Conservation (phyloP, 2,329 filamentous ascomycete species). For the Ophiocordyceps unilateralis region DNA sequence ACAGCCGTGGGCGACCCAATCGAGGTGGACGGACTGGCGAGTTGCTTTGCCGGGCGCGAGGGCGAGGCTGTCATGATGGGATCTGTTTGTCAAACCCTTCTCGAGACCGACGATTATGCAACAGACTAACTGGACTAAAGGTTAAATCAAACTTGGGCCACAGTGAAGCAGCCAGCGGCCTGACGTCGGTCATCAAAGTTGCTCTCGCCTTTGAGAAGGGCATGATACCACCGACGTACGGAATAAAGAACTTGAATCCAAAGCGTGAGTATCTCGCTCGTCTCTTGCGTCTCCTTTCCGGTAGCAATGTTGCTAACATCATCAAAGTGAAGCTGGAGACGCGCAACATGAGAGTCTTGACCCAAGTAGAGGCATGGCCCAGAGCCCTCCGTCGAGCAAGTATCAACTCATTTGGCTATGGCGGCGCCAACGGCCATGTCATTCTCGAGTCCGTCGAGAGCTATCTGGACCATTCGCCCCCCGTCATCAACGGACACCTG, state of each 20-base stretch:
- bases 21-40: conserved; percentile 25
- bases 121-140: background rate
- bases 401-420: conserved; percentile 26
- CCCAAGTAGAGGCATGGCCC: conserved; percentile 17
- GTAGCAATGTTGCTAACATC: background rate
- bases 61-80: background rate
- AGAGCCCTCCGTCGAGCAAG: conserved; percentile 21
- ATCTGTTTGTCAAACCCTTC: background rate
- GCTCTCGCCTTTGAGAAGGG: conserved; percentile 9
- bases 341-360: conserved; percentile 10
- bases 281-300: too few relatives aligned
- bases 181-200: conserved; percentile 11
- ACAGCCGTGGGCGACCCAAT: conserved; percentile 34
- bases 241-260: conserved; percentile 7
- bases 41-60: background rate
- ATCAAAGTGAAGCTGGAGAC: conserved; percentile 5
- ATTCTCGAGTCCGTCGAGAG: conserved; percentile 11
- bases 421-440: conserved; percentile 23
- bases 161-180: conserved; percentile 9
- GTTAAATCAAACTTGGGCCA: conserved; percentile 16
- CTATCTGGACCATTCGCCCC: background rate
- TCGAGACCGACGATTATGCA: background rate
- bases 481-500: too few relatives aligned
- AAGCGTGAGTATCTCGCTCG: background rate
- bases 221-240: conserved; percentile 8